These are phyloP conservation scores for Penicillium longicatenatum DNA, from an alignment of 495 filamentous ascomycete species.

Conservation along the genomic window DNA sequence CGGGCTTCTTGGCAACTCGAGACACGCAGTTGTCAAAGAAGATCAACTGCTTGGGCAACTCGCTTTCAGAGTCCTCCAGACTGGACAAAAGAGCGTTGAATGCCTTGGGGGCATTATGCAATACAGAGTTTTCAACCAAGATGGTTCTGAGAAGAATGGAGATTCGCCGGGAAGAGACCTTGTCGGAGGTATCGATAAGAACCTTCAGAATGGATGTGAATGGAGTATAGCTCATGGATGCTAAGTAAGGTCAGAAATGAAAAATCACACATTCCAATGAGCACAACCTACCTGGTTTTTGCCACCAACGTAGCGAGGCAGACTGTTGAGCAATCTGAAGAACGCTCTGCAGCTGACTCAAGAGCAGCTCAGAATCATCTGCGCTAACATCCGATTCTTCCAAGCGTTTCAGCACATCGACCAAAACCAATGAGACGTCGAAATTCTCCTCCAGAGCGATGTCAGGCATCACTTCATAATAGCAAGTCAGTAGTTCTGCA, in stretches of 20 bases:
- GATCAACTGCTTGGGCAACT: conserved; percentile 37
- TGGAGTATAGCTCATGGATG: conserved; percentile 47
- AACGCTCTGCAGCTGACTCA: conserved; percentile 73
- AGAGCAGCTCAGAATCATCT: conserved; percentile 52
- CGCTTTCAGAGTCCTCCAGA: conserved; percentile 43
- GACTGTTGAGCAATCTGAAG: conserved; percentile 76
- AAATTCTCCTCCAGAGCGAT: conserved; percentile 80
- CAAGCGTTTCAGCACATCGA: conserved; percentile 58
- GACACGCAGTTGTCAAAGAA: conserved; percentile 82
- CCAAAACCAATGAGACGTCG: conserved; percentile 77
- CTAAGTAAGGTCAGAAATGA: conserved; percentile 18
- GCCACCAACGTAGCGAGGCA: conserved; percentile 81
- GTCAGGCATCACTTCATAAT: conserved; percentile 80
- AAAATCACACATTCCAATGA: neutral
- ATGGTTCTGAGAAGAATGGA: conserved; percentile 35
- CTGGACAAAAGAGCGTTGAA: conserved; percentile 46
- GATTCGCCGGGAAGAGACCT: conserved; percentile 37
- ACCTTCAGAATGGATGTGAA: conserved; percentile 51
- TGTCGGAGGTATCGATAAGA: conserved; percentile 36
- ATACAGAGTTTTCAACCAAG: conserved; percentile 39
- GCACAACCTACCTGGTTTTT: conserved; percentile 52
- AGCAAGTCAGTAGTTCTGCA: conserved; percentile 71
- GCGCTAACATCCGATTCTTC: conserved; percentile 39
- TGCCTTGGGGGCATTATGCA: conserved; percentile 30
- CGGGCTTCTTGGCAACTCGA: conserved; percentile 66